Evolutionary conservation across 148 eudicot genomes (phyloP).

Genomic region (Cornus florida): DNA sequence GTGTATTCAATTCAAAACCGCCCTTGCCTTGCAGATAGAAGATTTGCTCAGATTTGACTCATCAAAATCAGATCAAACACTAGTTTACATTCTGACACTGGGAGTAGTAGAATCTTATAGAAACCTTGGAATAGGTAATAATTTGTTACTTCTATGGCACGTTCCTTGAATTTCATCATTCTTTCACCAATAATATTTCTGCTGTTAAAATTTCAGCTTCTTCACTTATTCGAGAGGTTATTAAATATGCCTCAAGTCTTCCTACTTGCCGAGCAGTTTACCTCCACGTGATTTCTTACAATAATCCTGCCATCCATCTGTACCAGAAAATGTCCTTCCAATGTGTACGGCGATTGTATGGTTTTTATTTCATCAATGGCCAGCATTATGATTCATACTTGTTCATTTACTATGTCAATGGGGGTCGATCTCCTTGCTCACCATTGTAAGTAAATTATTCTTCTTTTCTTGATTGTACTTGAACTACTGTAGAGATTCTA

Average conservation of each 20-base stretch:
- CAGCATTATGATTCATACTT: constrained; percentile 85
- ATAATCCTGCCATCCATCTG: constrained; percentile 78
- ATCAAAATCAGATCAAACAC: constrained; percentile 61
- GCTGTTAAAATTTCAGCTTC: constrained; percentile 56
- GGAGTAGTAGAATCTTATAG: constrained; percentile 92
- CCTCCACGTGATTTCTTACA: constrained; percentile 91
- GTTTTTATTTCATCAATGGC: constrained; percentile 75
- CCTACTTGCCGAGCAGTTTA: constrained; percentile 78
- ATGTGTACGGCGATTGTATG: constrained; percentile 68
- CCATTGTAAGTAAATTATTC: constrained; percentile 66
- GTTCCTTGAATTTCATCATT: constrained; percentile 9
- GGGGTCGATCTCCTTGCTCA: constrained; percentile 94
- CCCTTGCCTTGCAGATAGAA: constrained; percentile 51
- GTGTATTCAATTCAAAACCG: background rate
- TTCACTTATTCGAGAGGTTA: constrained; percentile 74
- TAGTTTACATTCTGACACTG: constrained; percentile 83
- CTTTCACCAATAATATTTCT: constrained; percentile 12
- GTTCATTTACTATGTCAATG: constrained; percentile 88
- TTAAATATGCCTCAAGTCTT: constrained; percentile 73
- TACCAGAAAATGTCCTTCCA: constrained; percentile 89
- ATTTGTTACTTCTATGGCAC: background rate
- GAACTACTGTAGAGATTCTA: background rate
- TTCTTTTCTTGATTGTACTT: background rate
- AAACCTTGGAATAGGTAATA: constrained; percentile 84
- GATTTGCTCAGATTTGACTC: constrained; percentile 75